Evolutionary conservation across 192 early-diverging fungal species (phyloP), one percentile per base, ranked within the genome.

Genomic region (Pilaira anomala): DNA sequence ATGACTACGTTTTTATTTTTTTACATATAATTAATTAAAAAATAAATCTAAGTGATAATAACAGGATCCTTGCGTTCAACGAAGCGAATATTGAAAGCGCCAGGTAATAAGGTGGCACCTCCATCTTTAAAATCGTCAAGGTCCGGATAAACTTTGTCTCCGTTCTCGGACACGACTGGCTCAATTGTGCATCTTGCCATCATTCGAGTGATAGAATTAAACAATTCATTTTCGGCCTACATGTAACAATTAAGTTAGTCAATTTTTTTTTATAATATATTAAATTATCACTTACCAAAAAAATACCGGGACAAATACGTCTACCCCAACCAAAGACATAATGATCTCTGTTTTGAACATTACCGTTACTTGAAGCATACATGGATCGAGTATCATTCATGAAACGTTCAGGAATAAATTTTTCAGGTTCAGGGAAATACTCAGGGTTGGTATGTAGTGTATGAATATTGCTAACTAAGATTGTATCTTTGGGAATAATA

Each of bases 241-340:
- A 18, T 0, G 26, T 28, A 13, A n/a, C 33, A 36, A 36, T 36
- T 36, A 36, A 9, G 11, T 36, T 36, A 36, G 33, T 36, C 33
- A 36, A n/a, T 36, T 7, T 33, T 9, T 36, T 5, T 36, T 33
- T 19, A 55, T 19, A 36, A 18, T 36, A 9, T 9, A 36, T 36
- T 33, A 3, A 49, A 24, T 49, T 49, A 7, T 13, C 21, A 45
- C 22, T 45, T 18, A 60, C 46, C 22, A 62, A 19, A 36, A 33
- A 36, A 49, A 62, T 62, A 36, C 30, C 30, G 13, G 60, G 60
- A 6, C 60, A 62, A 36, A 48, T 48, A 49, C 29, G 60, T 40
- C 46, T 49, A 33, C 46, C 60, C 45, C 60, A 62, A 16, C 46
- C 46, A 49, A 22, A 49, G 11, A 22, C 28, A 22, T 49, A 49